Percentiles rank a stretch among this genome's conserved stretches.
Conservation (phyloP, 1,139 yeast species). For the Candida sanyaensis region DNA sequence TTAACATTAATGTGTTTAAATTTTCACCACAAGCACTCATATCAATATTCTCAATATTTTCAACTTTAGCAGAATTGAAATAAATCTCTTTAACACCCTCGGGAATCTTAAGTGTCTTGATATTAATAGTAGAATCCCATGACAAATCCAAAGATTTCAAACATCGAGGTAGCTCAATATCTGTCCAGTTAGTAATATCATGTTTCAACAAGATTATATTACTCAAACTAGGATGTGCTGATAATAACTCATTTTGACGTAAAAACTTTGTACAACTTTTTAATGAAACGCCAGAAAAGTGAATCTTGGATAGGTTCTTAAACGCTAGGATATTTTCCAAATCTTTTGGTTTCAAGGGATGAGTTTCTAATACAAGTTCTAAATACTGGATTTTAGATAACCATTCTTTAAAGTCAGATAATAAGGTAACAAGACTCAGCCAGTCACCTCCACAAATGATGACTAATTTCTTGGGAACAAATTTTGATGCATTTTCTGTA, state of each 20-base stretch:
- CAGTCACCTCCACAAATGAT: constrained; percentile 38
- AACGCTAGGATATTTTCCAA: constrained; percentile 24
- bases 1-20: constrained; percentile 35
- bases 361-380: constrained; percentile 31
- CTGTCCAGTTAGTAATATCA: constrained; percentile 30
- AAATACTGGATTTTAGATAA: constrained; percentile 19
- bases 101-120: constrained; percentile 22
- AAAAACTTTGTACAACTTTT: constrained; percentile 11
- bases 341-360: constrained; percentile 22
- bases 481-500: constrained; percentile 22
- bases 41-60: constrained; percentile 15
- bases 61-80: constrained; percentile 32
- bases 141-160: constrained; percentile 35
- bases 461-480: constrained; percentile 28
- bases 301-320: constrained; percentile 31
- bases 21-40: constrained; percentile 19
- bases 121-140: constrained; percentile 26
- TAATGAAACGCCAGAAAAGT: constrained; percentile 28
- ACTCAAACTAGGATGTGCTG: constrained; percentile 18
- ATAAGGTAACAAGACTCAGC: constrained; percentile 25
- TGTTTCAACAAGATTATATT: constrained; percentile 36
- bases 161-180: constrained; percentile 23
- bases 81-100: constrained; percentile 24
- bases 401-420: constrained; percentile 21
- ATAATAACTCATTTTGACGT: constrained; percentile 11